Percentiles rank a stretch among this genome's conserved stretches.
Evolutionary conservation across 1,284 basidiomycete genomes (phyloP).

Genomic region (Trichosporon sp.): DNA sequence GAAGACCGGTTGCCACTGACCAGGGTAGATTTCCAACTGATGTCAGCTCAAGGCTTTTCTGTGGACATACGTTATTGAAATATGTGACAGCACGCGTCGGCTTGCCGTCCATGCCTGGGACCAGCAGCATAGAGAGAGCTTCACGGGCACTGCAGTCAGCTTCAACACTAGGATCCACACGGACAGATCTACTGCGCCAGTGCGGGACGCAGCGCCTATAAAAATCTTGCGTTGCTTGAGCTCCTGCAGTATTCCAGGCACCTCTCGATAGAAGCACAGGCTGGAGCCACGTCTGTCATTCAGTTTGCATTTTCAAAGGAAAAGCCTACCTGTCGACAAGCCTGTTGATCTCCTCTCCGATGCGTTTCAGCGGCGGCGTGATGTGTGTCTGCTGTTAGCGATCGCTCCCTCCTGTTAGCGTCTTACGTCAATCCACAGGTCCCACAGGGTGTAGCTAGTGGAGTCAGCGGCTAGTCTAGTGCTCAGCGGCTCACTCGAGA

Average conservation of each 20-base stretch:
- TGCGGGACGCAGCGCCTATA: constrained; percentile 72
- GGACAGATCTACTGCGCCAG: constrained; percentile 63
- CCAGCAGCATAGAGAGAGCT: constrained; percentile 62
- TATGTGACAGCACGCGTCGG: constrained; percentile 58
- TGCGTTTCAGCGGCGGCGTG: constrained; percentile 59
- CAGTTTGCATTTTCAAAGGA: neutral
- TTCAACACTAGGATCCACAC: constrained; percentile 33
- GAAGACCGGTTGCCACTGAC: constrained; percentile 41
- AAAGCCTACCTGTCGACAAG: constrained; percentile 57
- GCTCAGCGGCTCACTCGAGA: constrained; percentile 59
- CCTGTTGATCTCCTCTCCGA: constrained; percentile 56
- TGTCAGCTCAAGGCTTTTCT: neutral
- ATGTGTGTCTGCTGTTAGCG: constrained; percentile 34
- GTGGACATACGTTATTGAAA: constrained; percentile 56
- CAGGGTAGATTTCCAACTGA: constrained; percentile 75
- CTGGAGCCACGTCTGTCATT: constrained; percentile 53
- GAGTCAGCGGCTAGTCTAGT: constrained; percentile 6
- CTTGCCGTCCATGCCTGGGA: constrained; percentile 54
- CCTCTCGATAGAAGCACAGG: constrained; percentile 68
- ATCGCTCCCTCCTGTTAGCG: neutral
- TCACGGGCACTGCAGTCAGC: constrained; percentile 59
- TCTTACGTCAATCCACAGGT: constrained; percentile 68
- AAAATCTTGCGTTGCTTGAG: constrained; percentile 55
- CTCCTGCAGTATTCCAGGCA: constrained; percentile 66
- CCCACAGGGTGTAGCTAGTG: constrained; percentile 72